Percentiles rank a stretch among this genome's conserved stretches.
Conservation (phyloP, 768 basidiomycete genomes). For the Leucosporidium creatinivorum region DNA sequence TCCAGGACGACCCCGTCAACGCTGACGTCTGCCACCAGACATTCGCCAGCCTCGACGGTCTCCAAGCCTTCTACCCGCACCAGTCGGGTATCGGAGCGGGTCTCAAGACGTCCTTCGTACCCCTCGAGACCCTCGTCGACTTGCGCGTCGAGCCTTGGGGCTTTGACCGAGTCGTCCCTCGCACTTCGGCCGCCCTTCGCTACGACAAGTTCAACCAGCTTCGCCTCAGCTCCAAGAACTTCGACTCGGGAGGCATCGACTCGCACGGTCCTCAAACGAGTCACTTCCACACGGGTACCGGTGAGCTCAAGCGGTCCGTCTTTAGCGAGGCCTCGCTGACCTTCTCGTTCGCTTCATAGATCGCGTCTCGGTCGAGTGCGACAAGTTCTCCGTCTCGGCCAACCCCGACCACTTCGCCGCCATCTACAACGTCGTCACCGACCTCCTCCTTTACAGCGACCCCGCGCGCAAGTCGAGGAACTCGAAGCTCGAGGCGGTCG, state of each 20-base stretch:
- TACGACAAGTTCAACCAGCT: conserved; percentile 94
- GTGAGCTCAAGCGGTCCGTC: conserved; percentile 49
- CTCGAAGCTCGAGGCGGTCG: conserved; percentile 69
- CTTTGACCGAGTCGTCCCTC: conserved; percentile 84
- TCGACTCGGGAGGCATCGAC: conserved; percentile 2
- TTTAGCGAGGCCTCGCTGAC: conserved; percentile 24
- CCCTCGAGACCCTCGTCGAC: conserved; percentile 71
- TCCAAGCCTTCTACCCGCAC: conserved; percentile 78
- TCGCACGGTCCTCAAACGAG: conserved; percentile 1
- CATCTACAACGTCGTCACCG: conserved; percentile 77
- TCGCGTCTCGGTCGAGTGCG: conserved; percentile 69
- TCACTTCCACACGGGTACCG: conserved; percentile 23
- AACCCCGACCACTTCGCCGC: conserved; percentile 72
- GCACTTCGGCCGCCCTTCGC: conserved; percentile 73
- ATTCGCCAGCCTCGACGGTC: conserved; percentile 65
- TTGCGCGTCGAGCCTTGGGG: conserved; percentile 67
- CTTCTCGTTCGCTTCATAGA: conserved; percentile 44
- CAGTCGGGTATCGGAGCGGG: conserved; percentile 5
- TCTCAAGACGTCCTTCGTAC: conserved; percentile 49
- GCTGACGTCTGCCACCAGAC: conserved; percentile 83
- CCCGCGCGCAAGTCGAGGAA: conserved; percentile 69
- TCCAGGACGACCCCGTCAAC: conserved; percentile 73
- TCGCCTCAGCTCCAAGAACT: conserved; percentile 43
- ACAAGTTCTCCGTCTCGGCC: conserved; percentile 78
- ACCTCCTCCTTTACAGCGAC: conserved; percentile 83